These are phyloP conservation scores for Hamamelis virginiana DNA, from an alignment of 164 flowering plant genomes.

Conservation along the genomic window DNA sequence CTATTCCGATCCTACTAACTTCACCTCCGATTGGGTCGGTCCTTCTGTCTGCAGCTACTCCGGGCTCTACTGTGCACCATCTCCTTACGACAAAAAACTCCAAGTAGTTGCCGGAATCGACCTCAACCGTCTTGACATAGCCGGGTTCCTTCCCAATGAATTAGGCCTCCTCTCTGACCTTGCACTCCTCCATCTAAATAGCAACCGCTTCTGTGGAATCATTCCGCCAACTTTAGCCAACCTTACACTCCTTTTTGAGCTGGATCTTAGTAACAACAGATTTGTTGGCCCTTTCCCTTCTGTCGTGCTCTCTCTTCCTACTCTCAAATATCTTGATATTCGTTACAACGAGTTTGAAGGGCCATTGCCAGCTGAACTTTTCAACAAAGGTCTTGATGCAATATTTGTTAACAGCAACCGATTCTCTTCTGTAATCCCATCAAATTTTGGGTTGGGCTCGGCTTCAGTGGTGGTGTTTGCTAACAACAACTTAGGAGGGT, in stretches of 20 bases:
- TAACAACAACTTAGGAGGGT: constrained; percentile 67
- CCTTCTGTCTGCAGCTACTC: constrained; percentile 63
- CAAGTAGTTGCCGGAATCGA: constrained; percentile 74
- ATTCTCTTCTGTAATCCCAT: constrained; percentile 45
- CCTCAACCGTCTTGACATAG: constrained; percentile 60
- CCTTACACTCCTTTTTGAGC: constrained; percentile 62
- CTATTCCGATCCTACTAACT: constrained; percentile 72
- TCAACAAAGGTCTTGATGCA: constrained; percentile 49
- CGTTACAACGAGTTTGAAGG: constrained; percentile 87
- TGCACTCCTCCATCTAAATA: constrained; percentile 66
- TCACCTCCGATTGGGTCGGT: constrained; percentile 73
- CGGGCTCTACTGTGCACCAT: constrained; percentile 56
- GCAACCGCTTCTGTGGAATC: constrained; percentile 77
- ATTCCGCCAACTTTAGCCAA: constrained; percentile 50
- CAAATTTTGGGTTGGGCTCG: constrained; percentile 28
- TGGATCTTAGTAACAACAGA: constrained; percentile 80
- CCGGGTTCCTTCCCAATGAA: constrained; percentile 65
- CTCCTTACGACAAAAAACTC: constrained; percentile 33
- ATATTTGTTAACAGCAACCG: constrained; percentile 71
- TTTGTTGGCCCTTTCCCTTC: constrained; percentile 69
- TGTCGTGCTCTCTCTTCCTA: constrained; percentile 59
- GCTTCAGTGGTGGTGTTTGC: constrained; percentile 77
- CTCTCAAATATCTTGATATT: constrained; percentile 61
- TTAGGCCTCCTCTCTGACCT: constrained; percentile 74
- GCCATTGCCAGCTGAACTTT: constrained; percentile 57